Percentiles rank a stretch among this genome's conserved stretches.
phyloP scores from a whole-genome alignment of 208 protist genomes.

The Leishmania lainsoni region DNA sequence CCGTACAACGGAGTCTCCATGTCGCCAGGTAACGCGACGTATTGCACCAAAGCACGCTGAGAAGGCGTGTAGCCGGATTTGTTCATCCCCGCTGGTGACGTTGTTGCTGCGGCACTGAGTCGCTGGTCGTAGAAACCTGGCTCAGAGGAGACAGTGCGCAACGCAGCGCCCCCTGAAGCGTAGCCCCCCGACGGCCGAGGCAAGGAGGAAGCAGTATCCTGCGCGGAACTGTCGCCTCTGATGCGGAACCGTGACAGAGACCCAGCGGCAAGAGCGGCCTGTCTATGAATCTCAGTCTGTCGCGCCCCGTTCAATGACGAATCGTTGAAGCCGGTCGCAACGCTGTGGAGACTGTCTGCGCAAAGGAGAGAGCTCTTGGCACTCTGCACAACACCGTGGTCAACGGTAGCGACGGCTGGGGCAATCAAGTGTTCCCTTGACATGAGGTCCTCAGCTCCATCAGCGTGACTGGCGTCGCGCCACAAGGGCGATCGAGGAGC shows the following conservation, averaged over 20 bases:
- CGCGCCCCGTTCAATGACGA: conserved; percentile 3
- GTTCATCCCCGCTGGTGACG: conserved; percentile 32
- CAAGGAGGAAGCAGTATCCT: conserved; percentile 3
- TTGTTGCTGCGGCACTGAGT: background rate
- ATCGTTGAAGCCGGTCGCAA: background rate
- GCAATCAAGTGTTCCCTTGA: background rate
- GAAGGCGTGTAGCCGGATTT: conserved; percentile 28
- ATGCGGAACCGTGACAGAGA: conserved; percentile 9
- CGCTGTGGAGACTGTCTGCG: background rate
- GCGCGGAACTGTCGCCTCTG: conserved; percentile 7
- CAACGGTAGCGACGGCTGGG: background rate
- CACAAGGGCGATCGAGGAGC: conserved; percentile 15
- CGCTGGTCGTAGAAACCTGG: conserved; percentile 7
- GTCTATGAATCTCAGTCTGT: background rate
- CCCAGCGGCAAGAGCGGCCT: background rate
- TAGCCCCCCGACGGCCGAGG: background rate
- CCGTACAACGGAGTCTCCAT: conserved; percentile 11
- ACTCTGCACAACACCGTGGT: background rate
- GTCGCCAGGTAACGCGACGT: conserved; percentile 7
- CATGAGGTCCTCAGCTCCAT: background rate
- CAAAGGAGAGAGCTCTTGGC: background rate
- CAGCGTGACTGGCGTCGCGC: background rate
- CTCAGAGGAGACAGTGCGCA: conserved; percentile 9
- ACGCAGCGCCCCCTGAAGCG: background rate
- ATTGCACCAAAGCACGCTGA: conserved; percentile 40